These are phyloP conservation scores for Penicillium paradoxum DNA, from an alignment of 495 filamentous ascomycete species.

Conservation along the genomic window DNA sequence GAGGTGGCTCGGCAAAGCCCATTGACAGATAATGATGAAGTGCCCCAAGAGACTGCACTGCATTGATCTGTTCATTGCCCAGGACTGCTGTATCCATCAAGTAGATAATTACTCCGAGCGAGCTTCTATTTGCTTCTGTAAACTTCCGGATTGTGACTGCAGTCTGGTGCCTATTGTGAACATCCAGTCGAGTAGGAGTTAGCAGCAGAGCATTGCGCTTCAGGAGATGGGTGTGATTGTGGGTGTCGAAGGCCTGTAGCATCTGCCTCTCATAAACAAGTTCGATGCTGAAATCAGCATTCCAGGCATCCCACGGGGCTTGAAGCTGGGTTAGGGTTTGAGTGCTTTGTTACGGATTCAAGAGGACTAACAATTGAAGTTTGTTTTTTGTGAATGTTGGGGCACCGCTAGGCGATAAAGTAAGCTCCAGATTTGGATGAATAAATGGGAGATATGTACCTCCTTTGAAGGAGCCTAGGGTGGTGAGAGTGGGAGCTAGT, in stretches of 20 bases:
- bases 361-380: background rate
- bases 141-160: background rate
- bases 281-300: background rate
- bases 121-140: background rate
- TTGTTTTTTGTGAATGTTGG: background rate
- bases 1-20: background rate
- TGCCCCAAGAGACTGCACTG: background rate
- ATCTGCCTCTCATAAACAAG: background rate
- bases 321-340: background rate
- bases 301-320: background rate
- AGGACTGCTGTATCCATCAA: background rate
- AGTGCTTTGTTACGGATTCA: background rate
- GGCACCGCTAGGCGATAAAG: background rate
- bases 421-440: background rate
- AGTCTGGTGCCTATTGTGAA: background rate
- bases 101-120: background rate
- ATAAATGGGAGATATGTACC: background rate
- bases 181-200: background rate
- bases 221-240: background rate
- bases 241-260: background rate
- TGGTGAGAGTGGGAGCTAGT: background rate
- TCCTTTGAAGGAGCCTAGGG: background rate
- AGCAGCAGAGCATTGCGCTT: background rate
- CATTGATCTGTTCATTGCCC: background rate
- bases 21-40: background rate